These are phyloP conservation scores for Phytophthora sojae DNA, from an alignment of 352 stramenopile genomes.

Conservation along the genomic window DNA sequence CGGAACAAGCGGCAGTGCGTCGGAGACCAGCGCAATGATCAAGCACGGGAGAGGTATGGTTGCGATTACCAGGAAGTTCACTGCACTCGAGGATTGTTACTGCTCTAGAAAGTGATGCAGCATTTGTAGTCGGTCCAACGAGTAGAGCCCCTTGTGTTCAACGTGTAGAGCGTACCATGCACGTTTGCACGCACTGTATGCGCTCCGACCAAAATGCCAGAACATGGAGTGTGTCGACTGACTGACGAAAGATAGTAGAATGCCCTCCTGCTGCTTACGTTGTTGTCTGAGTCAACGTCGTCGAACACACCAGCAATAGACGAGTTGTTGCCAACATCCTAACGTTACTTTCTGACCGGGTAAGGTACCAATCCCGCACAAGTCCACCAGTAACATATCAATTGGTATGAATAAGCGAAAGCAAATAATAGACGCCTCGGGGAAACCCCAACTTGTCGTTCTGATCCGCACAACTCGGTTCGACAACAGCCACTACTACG, in stretches of 20 bases:
- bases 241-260: not conserved
- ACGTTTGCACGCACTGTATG: not conserved
- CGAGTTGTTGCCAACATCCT: not conserved
- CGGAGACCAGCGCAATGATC: not conserved
- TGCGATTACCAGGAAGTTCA: not conserved
- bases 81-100: not conserved
- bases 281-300: not conserved
- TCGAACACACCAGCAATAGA: not conserved
- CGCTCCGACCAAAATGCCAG: not conserved
- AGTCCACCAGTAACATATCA: too few relatives aligned
- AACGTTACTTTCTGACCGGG: not conserved
- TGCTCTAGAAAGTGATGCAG: not conserved
- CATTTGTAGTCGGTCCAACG: not conserved
- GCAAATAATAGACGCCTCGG: not conserved
- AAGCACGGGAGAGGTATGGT: not conserved
- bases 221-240: not conserved
- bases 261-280: not conserved
- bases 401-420: not conserved
- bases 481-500: not conserved
- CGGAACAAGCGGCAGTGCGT: not conserved
- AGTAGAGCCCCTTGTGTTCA: not conserved
- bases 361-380: not conserved
- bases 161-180: not conserved
- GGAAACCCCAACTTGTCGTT: not conserved
- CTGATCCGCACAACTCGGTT: not conserved